phyloP scores from a whole-genome alignment of 1,284 basidiomycete species.

The Cutaneotrichosporon daszewskae region DNA sequence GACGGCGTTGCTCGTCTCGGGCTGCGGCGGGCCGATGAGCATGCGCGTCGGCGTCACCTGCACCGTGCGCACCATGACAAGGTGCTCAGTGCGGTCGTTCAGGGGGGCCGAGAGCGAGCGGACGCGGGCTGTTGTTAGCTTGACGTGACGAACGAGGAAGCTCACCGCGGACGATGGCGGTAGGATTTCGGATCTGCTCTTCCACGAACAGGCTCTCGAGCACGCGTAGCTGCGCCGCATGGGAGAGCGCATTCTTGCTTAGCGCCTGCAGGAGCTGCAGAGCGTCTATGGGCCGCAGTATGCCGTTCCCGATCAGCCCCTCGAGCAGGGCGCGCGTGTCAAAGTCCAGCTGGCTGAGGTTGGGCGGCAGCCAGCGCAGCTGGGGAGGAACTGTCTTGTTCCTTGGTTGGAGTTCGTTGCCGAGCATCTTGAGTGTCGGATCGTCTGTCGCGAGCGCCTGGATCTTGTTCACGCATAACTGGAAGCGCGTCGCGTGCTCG shows the following conservation, averaged over 20 bases:
- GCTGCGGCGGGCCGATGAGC: conserved; percentile 40
- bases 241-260: conserved; percentile 13
- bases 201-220: conserved; percentile 40
- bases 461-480: conserved; percentile 14
- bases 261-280: conserved; percentile 20
- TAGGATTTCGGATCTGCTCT: conserved; percentile 34
- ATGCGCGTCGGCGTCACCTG: conserved; percentile 45
- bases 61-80: conserved; percentile 39
- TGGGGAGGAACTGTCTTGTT: too few relatives aligned
- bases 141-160: background rate
- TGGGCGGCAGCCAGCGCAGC: conserved; percentile 14
- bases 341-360: conserved; percentile 27
- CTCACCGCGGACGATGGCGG: conserved; percentile 22
- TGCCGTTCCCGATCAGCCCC: conserved; percentile 41
- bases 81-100: conserved; percentile 16
- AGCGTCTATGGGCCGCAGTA: conserved; percentile 33
- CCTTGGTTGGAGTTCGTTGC: too few relatives aligned
- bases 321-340: conserved; percentile 38
- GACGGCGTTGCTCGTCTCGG: conserved; percentile 46
- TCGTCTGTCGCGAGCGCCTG: background rate
- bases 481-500: conserved; percentile 13
- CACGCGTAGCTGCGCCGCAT: conserved; percentile 30
- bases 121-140: background rate
- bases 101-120: background rate
- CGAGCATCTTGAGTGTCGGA: too few relatives aligned